Base-by-base conservation (phyloP, 768 basidiomycete genomes). In the Pleurotus cornucopiae region DNA sequence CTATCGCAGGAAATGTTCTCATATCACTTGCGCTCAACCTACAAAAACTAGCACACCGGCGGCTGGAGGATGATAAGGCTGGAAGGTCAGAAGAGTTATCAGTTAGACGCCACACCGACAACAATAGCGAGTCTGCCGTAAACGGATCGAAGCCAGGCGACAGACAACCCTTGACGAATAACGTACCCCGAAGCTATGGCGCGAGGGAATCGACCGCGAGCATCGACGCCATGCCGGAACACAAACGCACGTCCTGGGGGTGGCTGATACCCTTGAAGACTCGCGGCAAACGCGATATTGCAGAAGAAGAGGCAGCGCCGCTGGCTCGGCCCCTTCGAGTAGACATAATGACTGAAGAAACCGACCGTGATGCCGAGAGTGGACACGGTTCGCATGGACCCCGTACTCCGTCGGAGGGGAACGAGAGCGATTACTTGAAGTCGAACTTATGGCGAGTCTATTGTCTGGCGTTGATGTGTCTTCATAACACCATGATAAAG, bases 11-110 rank as follows among this genome's bases (percentile, higher is more conserved):
- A 30, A 96, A 96, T 65, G 71, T 94, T 9, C 80, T 97, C 59
- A 94, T 98, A 59, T 91, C 89, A 7, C 79, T 95, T 20, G 95
- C 93, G 13, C 79, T 98, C 60, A 97, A 97, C 71, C 74, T 90
- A 34, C 95, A 98, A 71, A 98, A 97, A 67, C 80, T 96, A 14
- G 93, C 93, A 1, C 94, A 96, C 73, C 78, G 80, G 61, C 79
- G 87, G 25, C 75, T 89, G 30, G 83, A 84, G 61, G 72, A 65
- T 25, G 67, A 66, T 59, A 67, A 66, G 69, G 53, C 46, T 25
- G 46, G 30, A 44, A 61, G 46, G 25, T 47, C 51, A 16, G 54
- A 55, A 46, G 25, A 55, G 49, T 23, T 37, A 41, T 18, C 39
- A 14, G 51, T 11, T 9, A n/a, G 41, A 44, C 41, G 39, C 51